A percentile compares a stretch with the other conserved stretches of the same genome.
Conservation (phyloP, 495 filamentous ascomycete genomes). For the Penicillium chermesinum region DNA sequence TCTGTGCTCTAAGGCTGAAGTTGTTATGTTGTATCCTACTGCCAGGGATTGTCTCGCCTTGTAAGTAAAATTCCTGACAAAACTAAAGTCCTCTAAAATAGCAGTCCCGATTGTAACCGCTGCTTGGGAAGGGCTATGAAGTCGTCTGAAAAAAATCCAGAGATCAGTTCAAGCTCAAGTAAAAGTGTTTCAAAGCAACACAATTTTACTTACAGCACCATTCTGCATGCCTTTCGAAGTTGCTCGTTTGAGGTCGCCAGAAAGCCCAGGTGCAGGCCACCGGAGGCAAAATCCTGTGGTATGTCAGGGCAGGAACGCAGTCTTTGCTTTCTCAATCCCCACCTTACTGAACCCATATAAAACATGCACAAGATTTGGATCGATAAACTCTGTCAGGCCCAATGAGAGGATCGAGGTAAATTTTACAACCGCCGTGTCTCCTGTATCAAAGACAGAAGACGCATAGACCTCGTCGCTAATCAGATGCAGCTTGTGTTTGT, state of each 20-base stretch:
- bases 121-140: constrained; percentile 31
- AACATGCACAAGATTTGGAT: constrained; percentile 48
- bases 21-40: constrained; percentile 19
- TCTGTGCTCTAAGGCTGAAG: constrained; percentile 20
- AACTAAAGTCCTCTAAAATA: constrained; percentile 33
- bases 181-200: too few species aligned
- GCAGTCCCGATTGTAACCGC: constrained; percentile 32
- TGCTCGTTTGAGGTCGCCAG: constrained; percentile 38
- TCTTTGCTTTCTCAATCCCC: background rate
- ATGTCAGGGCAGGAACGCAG: background rate
- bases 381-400: constrained; percentile 38
- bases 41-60: constrained; percentile 23
- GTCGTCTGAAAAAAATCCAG: too few species aligned
- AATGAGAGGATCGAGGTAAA: constrained; percentile 52
- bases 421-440: constrained; percentile 26
- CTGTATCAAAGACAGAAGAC: constrained; percentile 43
- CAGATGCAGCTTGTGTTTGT: constrained; percentile 49
- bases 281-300: constrained; percentile 47
- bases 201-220: constrained; percentile 23
- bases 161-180: too few species aligned
- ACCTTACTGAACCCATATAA: constrained; percentile 56
- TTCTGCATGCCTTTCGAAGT: constrained; percentile 27
- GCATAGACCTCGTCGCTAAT: constrained; percentile 62
- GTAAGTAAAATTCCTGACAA: constrained; percentile 25
- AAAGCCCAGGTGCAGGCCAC: constrained; percentile 51